These are phyloP conservation scores for Fusarium multiceps DNA, from an alignment of 2,329 filamentous ascomycete species.

Conservation along the genomic window DNA sequence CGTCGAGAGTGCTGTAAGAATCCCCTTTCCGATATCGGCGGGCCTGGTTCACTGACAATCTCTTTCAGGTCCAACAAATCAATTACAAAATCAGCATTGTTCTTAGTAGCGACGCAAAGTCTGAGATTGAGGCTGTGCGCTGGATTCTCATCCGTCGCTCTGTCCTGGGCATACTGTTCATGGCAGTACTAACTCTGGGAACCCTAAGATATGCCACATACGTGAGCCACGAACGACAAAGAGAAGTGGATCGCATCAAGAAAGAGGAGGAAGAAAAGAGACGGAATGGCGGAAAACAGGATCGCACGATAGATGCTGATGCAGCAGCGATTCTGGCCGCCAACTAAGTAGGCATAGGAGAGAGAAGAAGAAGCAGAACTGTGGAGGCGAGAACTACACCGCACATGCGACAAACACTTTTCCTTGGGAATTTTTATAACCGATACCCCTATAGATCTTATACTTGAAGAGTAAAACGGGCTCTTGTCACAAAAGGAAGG, in stretches of 20 bases:
- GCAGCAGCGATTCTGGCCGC: slow-evolving; percentile 69
- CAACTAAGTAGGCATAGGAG: slow-evolving; percentile 53
- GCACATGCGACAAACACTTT: slow-evolving; percentile 31
- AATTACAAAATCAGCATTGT: slow-evolving; percentile 96
- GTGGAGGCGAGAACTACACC: not conserved
- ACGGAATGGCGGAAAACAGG: slow-evolving; percentile 58
- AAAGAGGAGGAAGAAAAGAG: slow-evolving; percentile 58
- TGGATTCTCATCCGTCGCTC: slow-evolving; percentile 81
- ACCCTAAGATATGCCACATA: slow-evolving; percentile 71
- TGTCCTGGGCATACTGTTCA: slow-evolving; percentile 73
- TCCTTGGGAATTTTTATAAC: slow-evolving; percentile 32
- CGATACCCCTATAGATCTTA: slow-evolving; percentile 47
- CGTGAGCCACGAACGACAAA: slow-evolving; percentile 61
- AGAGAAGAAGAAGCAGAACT: not conserved
- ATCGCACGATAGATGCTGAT: slow-evolving; percentile 61
- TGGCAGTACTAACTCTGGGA: slow-evolving; percentile 70
- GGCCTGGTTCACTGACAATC: slow-evolving; percentile 18
- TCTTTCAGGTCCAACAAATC: slow-evolving; percentile 81
- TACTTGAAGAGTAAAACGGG: slow-evolving; percentile 22
- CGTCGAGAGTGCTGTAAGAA: slow-evolving; percentile 79
- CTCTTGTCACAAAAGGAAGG: slow-evolving; percentile 2
- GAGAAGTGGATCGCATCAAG: slow-evolving; percentile 57
- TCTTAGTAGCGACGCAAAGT: slow-evolving; percentile 89
- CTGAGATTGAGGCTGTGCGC: slow-evolving; percentile 88
- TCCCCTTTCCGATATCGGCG: not conserved